Percentiles rank a stretch among this genome's conserved stretches.
These are phyloP conservation scores for Aspergillus conjunctus DNA, from an alignment of 495 filamentous ascomycete species.

Conservation along the genomic window DNA sequence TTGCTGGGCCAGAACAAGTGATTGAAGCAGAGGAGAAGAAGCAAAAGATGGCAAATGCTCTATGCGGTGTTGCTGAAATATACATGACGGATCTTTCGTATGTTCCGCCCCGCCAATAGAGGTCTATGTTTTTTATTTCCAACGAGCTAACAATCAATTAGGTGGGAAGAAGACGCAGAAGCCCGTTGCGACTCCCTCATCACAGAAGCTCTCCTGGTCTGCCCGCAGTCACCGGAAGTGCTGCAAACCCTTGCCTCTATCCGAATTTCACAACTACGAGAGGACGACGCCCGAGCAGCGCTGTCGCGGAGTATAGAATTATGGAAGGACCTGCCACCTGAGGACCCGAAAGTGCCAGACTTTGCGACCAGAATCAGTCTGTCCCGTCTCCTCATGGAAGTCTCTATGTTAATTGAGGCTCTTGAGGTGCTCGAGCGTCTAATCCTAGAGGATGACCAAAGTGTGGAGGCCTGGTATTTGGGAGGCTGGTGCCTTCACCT, in stretches of 20 bases:
- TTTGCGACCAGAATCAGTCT: conserved; percentile 84
- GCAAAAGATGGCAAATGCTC: conserved; percentile 74
- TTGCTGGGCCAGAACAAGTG: conserved; percentile 42
- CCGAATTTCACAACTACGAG: conserved; percentile 79
- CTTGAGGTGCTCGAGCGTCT: conserved; percentile 82
- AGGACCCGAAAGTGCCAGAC: conserved; percentile 67
- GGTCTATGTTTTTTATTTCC: neutral
- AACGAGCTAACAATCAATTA: conserved; percentile 27
- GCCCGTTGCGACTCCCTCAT: conserved; percentile 78
- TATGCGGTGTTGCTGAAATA: conserved; percentile 89
- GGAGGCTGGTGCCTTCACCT: conserved; percentile 90
- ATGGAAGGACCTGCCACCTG: conserved; percentile 76
- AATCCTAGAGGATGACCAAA: conserved; percentile 83
- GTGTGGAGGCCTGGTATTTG: conserved; percentile 95
- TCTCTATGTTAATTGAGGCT: conserved; percentile 79
- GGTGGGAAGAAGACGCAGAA: conserved; percentile 90
- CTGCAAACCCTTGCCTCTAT: conserved; percentile 93
- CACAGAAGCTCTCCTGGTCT: conserved; percentile 79
- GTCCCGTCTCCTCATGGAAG: conserved; percentile 84
- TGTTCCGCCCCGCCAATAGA: conserved; percentile 22
- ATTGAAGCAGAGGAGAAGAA: conserved; percentile 65
- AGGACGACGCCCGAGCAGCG: conserved; percentile 77
- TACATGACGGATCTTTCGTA: conserved; percentile 95
- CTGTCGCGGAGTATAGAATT: conserved; percentile 71
- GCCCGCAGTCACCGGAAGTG: conserved; percentile 74